Base-by-base conservation (phyloP, 208 protist species). In the Trypanosoma conorhini region DNA sequence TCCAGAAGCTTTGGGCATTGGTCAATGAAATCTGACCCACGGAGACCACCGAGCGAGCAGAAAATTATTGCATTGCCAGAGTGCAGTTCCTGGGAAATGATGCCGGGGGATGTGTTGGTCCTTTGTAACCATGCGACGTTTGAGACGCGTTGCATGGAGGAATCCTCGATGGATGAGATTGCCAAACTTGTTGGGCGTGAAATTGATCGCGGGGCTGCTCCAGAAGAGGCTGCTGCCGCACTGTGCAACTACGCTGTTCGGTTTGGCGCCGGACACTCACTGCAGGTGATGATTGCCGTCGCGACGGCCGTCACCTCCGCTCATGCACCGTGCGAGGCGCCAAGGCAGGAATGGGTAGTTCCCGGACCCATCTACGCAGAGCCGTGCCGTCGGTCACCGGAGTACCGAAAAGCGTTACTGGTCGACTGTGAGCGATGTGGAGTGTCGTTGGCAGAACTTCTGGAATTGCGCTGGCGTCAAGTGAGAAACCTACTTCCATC, bases 231-330 rank as follows among this genome's bases (percentile, higher is more conserved):
- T 28, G 91, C 91, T 1, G 83, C 78, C 5, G 77, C 80, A 8
- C 50, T 96, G 19, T 96, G 91, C 66, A 88, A 96, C 66, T 91
- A 88, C 42, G 83, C 91, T 26, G 61, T 93, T 12, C 88, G 85
- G 21, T 92, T 89, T 38, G 91, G 91, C 22, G 77, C 91, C 0
- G 54, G 72, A 48, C 85, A 92, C 68, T 87, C 86, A 30, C 59
- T 95, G 58, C 86, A 93, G 73, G 91, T 86, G 30, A 81, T 90
- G 77, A 85, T 96, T 7, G 86, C 83, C 1, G 77, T 91, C 5
- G 82, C 89, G 0, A 67, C 65, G 5, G 57, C 70, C 13, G 57
- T 42, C 9, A 42, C 61, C 51, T 44, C n/a, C 3, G 4, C 2
- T 22, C 17, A 35, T 52, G 28, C 2, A 17, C 15, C 3, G 31